Base-by-base conservation (phyloP, 306 rosid genomes). In the Malus orientalis region DNA sequence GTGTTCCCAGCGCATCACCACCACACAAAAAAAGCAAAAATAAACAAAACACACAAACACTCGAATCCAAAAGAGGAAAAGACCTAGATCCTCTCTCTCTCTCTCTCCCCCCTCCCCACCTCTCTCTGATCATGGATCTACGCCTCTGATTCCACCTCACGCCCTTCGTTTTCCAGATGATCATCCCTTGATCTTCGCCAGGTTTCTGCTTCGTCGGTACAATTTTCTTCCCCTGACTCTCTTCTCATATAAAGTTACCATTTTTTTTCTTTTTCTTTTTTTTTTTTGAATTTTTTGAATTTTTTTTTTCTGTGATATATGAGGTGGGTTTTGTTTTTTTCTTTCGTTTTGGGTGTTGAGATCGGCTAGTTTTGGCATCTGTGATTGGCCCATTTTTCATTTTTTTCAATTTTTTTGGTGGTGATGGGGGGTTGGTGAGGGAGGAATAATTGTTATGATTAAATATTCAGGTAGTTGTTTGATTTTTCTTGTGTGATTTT, bases 1-100 rank as follows among this genome's bases (percentile, higher is more conserved):
- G 55, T 15, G 20, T 49, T 49, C 90, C 91, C 93, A 86, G 95
- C 90, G 88, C 95, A 91, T 87, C 85, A 85, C 80, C 83, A 86
- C 74, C 74, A 45, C 78, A 73, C 75, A 71, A 87, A 79, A 83
- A 83, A 75, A 77, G 85, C 84, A 83, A 80, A 77, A 70, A 60
- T 58, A 45, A 55, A 11, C 74, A 29, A 53, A 55, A 71, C 81
- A 33, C 71, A 40, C 71, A 55, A 3, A 70, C 83, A 75, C 88
- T 47, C 88, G 74, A 74, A 82, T 74, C 81, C 82, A 72, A 73
- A 74, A 75, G 69, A 57, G 76, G 65, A 75, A 80, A 33, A 57
- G n/a, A 42, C 51, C 60, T 36, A 74, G 73, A 61, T 59, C 72
- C 67, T 69, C 74, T 49, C 20, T 15, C 74, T 49, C 20, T 15